Evolutionary conservation across 1,284 basidiomycete species (phyloP).

Genomic region (Bjerkandera adusta): DNA sequence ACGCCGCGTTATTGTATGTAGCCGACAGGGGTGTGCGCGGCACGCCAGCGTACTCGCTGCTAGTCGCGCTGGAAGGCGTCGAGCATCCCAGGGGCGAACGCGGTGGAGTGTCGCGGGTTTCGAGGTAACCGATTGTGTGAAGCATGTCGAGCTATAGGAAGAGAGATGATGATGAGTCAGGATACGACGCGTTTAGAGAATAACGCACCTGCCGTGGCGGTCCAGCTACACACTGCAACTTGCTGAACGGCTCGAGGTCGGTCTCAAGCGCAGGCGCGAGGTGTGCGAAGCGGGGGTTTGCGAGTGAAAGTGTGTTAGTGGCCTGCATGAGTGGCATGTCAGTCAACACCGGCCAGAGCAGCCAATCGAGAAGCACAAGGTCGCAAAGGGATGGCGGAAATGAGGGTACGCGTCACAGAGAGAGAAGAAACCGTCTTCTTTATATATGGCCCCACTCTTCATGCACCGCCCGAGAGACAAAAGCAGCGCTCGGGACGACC

Average conservation of each 20-base stretch:
- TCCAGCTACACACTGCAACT: constrained; percentile 44
- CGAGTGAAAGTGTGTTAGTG: constrained; percentile 45
- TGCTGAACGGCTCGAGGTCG: constrained; percentile 57
- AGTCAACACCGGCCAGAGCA: not conserved
- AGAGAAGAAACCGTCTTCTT: too few species aligned
- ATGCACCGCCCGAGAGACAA: too few species aligned
- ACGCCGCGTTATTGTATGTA: too few species aligned
- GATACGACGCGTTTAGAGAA: not conserved
- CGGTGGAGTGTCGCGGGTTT: not conserved
- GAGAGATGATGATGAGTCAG: constrained; percentile 4
- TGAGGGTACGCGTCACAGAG: not conserved
- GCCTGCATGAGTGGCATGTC: constrained; percentile 41
- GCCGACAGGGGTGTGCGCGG: not conserved
- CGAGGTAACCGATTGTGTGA: not conserved
- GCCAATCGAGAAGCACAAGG: too few species aligned
- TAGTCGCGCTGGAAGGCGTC: constrained; percentile 4
- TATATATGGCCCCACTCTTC: too few species aligned
- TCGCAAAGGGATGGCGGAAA: not conserved
- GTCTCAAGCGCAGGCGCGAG: constrained; percentile 48
- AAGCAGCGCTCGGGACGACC: too few species aligned
- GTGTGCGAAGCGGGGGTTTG: constrained; percentile 40
- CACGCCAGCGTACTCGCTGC: not conserved
- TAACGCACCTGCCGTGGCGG: constrained; percentile 34
- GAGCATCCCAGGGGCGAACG: constrained; percentile 7
- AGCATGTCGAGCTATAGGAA: not conserved